A percentile compares a stretch with the other conserved stretches of the same genome.
Conservation (phyloP, 495 filamentous ascomycete genomes). For the Astrothelium macrocarpum region DNA sequence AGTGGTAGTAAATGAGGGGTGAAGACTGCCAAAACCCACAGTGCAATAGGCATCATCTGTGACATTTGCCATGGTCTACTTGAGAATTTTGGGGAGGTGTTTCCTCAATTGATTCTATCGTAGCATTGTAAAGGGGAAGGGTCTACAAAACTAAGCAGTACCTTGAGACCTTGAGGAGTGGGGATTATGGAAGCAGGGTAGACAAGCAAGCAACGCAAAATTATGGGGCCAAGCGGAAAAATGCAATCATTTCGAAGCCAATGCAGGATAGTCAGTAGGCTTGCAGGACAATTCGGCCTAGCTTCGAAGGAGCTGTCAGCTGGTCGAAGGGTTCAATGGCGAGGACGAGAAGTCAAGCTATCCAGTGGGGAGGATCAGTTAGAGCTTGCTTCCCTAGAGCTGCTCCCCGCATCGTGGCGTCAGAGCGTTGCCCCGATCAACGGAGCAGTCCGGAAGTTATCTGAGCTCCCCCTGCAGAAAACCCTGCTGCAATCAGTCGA, state of each 20-base stretch:
- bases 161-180: neutral
- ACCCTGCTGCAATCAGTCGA: neutral
- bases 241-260: no score
- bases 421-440: neutral
- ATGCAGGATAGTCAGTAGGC: no score
- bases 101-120: neutral
- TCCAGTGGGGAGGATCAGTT: no score
- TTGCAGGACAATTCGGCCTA: neutral
- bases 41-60: conserved; percentile 51
- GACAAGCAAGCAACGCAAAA: neutral
- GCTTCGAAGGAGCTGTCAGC: neutral
- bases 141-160: neutral
- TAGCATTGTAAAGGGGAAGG: neutral
- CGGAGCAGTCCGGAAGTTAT: neutral
- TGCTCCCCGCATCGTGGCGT: neutral
- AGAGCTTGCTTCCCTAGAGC: neutral
- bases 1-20: neutral
- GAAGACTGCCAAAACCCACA: conserved; percentile 27
- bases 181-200: neutral
- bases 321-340: neutral
- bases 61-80: conserved; percentile 24
- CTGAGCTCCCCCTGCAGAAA: neutral
- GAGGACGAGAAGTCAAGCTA: neutral
- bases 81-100: neutral
- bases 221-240: neutral